Evolutionary conservation across 352 stramenopile genomes (phyloP).

Genomic region (Phytophthora sansomeana): DNA sequence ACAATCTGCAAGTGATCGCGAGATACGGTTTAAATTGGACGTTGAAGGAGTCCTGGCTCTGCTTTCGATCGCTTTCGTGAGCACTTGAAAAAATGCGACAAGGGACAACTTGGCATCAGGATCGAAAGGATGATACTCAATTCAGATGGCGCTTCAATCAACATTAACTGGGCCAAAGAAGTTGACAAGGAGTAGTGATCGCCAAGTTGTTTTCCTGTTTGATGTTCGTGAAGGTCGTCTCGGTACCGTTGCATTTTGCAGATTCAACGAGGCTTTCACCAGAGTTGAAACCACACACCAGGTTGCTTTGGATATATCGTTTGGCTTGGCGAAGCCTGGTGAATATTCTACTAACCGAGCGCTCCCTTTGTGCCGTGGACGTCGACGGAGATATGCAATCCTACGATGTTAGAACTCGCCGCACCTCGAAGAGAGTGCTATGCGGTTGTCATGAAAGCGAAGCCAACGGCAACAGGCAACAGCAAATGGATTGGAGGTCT

Average conservation of each 20-base stretch:
- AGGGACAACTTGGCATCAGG: background rate
- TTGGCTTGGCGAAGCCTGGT: conserved; percentile 14
- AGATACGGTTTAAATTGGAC: background rate
- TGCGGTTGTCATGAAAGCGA: background rate
- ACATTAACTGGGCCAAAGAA: conserved; percentile 24
- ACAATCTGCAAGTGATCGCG: conserved; percentile 2
- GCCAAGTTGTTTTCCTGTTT: conserved; percentile 29
- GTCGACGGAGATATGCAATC: conserved; percentile 29
- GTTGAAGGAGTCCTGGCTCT: background rate
- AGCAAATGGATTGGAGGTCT: conserved; percentile 24
- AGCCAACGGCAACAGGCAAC: background rate
- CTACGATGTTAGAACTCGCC: conserved; percentile 30
- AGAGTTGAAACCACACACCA: conserved; percentile 10
- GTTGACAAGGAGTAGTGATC: conserved; percentile 25
- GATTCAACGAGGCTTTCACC: conserved; percentile 36
- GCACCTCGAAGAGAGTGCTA: conserved; percentile 26
- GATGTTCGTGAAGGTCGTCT: background rate
- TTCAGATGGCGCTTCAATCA: conserved; percentile 4
- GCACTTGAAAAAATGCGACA: background rate
- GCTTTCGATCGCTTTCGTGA: conserved; percentile 16
- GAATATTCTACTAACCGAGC: conserved; percentile 32
- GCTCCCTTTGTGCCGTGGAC: conserved; percentile 25
- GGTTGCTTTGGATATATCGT: conserved; percentile 21
- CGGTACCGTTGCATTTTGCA: conserved; percentile 24
- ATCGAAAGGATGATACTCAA: conserved; percentile 2